These are phyloP conservation scores for Ophiocytium majus DNA, from an alignment of 352 stramenopile species.

Conservation along the genomic window DNA sequence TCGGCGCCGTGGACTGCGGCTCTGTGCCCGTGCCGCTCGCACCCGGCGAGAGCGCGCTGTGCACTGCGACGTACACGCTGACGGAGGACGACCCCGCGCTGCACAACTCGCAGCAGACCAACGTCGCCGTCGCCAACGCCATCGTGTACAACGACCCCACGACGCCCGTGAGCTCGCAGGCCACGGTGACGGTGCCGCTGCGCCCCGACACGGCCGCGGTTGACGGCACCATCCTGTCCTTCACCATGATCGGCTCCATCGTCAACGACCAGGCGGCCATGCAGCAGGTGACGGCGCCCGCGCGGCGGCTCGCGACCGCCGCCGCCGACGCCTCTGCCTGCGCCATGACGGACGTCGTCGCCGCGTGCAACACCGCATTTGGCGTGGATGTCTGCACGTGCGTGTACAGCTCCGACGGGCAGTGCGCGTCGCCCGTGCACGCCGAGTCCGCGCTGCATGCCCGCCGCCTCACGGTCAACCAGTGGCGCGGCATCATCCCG, in stretches of 20 bases:
- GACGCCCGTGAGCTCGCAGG: background rate
- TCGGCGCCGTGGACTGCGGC: background rate
- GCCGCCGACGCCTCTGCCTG: background rate
- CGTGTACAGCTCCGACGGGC: slow-evolving; percentile 22
- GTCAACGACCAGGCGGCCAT: background rate
- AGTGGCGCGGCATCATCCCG: slow-evolving; percentile 12
- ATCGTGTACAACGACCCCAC: slow-evolving; percentile 3
- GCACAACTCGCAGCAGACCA: background rate
- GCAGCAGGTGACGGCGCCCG: background rate
- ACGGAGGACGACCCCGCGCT: slow-evolving; percentile 15
- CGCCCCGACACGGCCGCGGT: background rate
- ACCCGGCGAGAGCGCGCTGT: background rate
- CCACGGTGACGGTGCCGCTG: background rate
- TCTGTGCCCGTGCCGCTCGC: background rate
- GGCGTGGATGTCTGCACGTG: slow-evolving; percentile 32
- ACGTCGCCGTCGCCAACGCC: background rate
- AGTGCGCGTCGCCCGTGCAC: slow-evolving; percentile 10
- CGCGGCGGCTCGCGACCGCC: background rate
- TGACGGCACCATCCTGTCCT: background rate
- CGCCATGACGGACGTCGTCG: slow-evolving; percentile 23
- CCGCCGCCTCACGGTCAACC: background rate
- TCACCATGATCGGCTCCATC: background rate
- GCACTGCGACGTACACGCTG: slow-evolving; percentile 27
- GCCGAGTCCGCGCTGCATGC: background rate
- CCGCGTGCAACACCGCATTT: slow-evolving; percentile 44